phyloP scores from a whole-genome alignment of 78 protist species.

The Cavenderia fasciculata region DNA sequence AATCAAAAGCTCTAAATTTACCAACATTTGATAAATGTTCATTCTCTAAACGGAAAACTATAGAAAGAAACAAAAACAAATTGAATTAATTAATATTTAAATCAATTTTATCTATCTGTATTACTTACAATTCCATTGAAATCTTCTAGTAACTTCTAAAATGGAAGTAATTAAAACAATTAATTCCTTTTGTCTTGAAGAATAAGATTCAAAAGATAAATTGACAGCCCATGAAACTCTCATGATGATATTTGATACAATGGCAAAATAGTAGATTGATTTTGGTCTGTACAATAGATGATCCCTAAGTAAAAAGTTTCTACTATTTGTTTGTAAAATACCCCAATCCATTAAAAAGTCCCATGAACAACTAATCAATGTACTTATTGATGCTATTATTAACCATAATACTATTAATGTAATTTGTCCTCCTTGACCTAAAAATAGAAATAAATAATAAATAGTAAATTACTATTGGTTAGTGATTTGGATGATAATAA shows the following conservation, averaged over 20 bases:
- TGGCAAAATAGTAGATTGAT: conserved; percentile 53
- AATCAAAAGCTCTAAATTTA: conserved; percentile 74
- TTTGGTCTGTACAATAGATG: conserved; percentile 43
- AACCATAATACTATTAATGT: conserved; percentile 46
- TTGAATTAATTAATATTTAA: not conserved
- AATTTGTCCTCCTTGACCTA: not conserved
- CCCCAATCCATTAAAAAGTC: conserved; percentile 79
- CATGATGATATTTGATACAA: conserved; percentile 35
- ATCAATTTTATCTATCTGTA: not conserved
- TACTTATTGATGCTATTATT: not conserved
- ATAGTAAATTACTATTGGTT: not conserved
- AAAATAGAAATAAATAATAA: not conserved
- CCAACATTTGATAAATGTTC: conserved; percentile 73
- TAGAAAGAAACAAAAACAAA: not conserved
- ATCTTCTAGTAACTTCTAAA: conserved; percentile 64
- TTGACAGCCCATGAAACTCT: conserved; percentile 64
- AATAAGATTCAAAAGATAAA: conserved; percentile 47
- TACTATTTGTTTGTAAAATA: conserved; percentile 13
- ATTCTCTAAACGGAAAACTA: conserved; percentile 80
- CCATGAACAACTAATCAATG: conserved; percentile 49
- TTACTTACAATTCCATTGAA: conserved; percentile 78
- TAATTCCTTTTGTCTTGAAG: conserved; percentile 43
- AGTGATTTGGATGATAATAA: not conserved
- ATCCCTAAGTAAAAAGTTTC: conserved; percentile 24
- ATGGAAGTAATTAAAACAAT: conserved; percentile 25